Base-by-base conservation (phyloP, 2,329 filamentous ascomycete genomes). In the Raffaelea ambrosiae region DNA sequence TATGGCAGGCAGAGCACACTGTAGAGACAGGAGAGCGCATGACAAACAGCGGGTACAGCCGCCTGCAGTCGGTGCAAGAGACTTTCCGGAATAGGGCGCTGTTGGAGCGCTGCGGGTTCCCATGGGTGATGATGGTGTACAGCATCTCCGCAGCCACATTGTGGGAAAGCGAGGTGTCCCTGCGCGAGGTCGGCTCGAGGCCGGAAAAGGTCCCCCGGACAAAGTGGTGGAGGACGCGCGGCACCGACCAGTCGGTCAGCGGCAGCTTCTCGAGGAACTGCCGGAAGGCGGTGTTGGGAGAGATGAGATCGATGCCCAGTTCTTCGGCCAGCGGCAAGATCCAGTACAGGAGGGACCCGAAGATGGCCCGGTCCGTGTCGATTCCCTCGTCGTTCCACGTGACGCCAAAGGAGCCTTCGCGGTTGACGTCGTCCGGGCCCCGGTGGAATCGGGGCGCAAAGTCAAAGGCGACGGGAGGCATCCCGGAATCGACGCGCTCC, bases 401-500 rank as follows among this genome's bases (percentile, higher is more conserved):
- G 13, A 51, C 13, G 7, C 53, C 53, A 22, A 43, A 55, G 2
- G 39, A 46, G 14, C 53, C 53, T 5, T 36, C 31, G 3, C 53
- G 50, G 7, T 40, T 22, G 22, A 22, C 21, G 4, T 46, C 39
- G 23, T 40, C 29, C 3, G 51, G 49, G 4, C 53, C 53, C 14
- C 48, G 23, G 19, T 49, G 47, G 38, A 40, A 53, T n/a, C 41
- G 47, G 0, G 53, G 53, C 2, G 33, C 43, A 40, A 55, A 52
- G 29, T 55, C 53, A 3, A 55, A 38, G 2, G 31, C 16, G 22
- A 44, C 41, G 16, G 46, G 41, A 8, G 19, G 23, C n/a, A 13
- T 14, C 29, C n/a, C 8, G 16, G 18, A 2, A 9, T 21, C 23
- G 10, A n/a, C 21, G 8, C 44, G 43, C 2, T 1, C n/a, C 23